Conservation (phyloP, 108 stramenopile genomes). For the Tribonema minus region DNA sequence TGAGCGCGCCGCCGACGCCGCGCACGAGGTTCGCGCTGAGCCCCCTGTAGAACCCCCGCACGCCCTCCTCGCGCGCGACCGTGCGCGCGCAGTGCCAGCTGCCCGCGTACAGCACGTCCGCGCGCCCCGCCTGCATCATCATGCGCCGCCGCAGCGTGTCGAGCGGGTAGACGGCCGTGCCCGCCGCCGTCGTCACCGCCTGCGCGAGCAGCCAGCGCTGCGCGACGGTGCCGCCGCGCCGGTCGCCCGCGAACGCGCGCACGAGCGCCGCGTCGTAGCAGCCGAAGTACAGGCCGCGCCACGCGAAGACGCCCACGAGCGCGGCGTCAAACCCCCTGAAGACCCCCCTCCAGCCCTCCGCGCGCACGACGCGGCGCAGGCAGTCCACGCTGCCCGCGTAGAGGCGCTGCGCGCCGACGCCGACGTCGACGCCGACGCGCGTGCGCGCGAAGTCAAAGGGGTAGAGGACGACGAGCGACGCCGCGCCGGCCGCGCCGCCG, state of each 20-base stretch:
- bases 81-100: constrained; percentile 87
- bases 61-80: constrained; percentile 78
- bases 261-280: constrained; percentile 82
- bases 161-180: constrained; percentile 94
- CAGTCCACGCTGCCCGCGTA: constrained; percentile 96
- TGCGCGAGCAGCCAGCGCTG: constrained; percentile 95
- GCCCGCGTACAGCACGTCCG: constrained; percentile 82
- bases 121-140: constrained; percentile 91
- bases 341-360: constrained; percentile 62
- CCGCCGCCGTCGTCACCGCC: constrained; percentile 75
- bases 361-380: constrained; percentile 72
- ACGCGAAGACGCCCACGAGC: constrained; percentile 87
- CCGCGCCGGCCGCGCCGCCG: constrained; percentile 91
- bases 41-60: constrained; percentile 89
- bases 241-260: neutral
- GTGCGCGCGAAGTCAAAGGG: constrained; percentile 98
- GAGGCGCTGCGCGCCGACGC: constrained; percentile 69
- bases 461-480: constrained; percentile 88
- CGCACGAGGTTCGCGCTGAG: constrained; percentile 94
- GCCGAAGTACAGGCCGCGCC: constrained; percentile 97
- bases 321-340: constrained; percentile 90
- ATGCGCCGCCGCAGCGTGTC: constrained; percentile 99
- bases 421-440: constrained; percentile 93
- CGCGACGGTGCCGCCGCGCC: constrained; percentile 83
- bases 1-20: constrained; percentile 89